phyloP scores from a whole-genome alignment of 1,139 yeast genomes.

The Nematodospora anomalae region DNA sequence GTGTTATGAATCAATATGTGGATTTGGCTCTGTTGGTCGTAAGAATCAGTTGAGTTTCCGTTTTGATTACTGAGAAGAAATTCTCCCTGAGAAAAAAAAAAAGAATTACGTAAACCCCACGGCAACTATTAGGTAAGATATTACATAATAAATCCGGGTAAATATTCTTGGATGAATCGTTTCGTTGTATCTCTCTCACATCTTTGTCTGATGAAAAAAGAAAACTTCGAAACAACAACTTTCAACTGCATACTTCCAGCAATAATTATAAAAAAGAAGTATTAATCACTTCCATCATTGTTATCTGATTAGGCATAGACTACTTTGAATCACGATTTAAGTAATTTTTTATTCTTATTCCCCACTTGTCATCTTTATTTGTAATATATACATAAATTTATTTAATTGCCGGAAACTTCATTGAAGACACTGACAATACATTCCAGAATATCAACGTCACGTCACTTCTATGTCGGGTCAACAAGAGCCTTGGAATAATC shows the following conservation, averaged over 20 bases:
- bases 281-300: too few relatives aligned
- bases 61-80: too few relatives aligned
- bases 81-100: too few relatives aligned
- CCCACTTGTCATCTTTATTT: background rate
- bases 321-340: too few relatives aligned
- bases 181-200: background rate
- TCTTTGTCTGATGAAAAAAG: background rate
- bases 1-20: slow-evolving; percentile 1
- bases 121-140: background rate
- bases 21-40: background rate
- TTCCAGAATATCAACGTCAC: slow-evolving; percentile 1
- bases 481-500: slow-evolving; percentile 47
- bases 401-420: background rate
- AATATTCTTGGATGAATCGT: too few relatives aligned
- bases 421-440: background rate
- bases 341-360: background rate
- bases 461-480: slow-evolving; percentile 36
- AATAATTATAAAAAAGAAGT: too few relatives aligned
- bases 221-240: background rate
- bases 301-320: too few relatives aligned
- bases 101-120: too few relatives aligned
- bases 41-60: too few relatives aligned
- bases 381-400: background rate
- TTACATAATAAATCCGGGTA: background rate
- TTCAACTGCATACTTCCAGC: too few relatives aligned